Evolutionary conservation across 495 filamentous ascomycete genomes (phyloP), one percentile per base, ranked within the genome.

Genomic region (Chaetomidium leptoderma): DNA sequence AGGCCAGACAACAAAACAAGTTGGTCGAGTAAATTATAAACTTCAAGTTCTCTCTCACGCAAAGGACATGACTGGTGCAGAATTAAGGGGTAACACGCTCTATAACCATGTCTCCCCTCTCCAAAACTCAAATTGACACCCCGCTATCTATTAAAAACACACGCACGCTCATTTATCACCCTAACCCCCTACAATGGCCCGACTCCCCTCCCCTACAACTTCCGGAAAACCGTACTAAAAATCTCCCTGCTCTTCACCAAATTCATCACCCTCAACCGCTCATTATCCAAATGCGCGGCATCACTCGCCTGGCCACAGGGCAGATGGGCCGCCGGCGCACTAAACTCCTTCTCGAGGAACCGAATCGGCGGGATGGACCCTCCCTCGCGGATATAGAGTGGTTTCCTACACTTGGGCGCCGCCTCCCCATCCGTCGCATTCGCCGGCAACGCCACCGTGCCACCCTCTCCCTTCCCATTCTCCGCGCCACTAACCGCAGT

Each of bases 301-400:
- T 98, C 93, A 66, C 91, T 97, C 40, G 92, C 91, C 70, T 97
- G 93, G 2, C 93, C 93, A 66, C 92, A 96, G 0, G 93, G 95
- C 39, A 98, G 67, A 71, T 97, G 92, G 0, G 93, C 93, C 0
- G 95, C 93, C 0, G 91, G 91, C 0, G 93, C 93, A 2, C 81
- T 81, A 66, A 97, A 97, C 64, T 95, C 91, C 73, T 95, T 93
- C 70, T 98, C 93, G 45, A 98, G 69, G 69, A 97, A 97, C 10
- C 93, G 76, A 56, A 96, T 96, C 0, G 89, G 86, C 1, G 95
- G 92, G 61, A 98, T 97, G 0, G 87, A 92, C 4, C 93, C 93
- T 3, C 93, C 93, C 74, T 98, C 93, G 11, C 93, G 83, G 65
- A 98, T 98, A 69, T 95, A 98, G 21, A 98, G 79, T 43, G 87